Percentiles rank a stretch among this genome's conserved stretches.
phyloP scores from a whole-genome alignment of 164 flowering plant species.

The Magnolia kwangsiensis region DNA sequence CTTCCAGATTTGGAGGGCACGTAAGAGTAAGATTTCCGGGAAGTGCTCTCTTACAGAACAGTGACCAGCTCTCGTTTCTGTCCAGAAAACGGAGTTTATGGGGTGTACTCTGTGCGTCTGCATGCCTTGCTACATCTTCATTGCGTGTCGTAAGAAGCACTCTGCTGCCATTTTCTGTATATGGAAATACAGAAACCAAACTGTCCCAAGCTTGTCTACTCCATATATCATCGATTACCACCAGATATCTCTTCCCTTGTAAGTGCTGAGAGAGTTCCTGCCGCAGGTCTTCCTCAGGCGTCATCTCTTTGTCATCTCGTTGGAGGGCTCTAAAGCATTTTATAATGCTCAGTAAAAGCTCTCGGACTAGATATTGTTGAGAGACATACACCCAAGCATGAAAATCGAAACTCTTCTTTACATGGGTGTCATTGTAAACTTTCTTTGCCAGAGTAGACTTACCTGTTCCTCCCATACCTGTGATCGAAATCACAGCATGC shows the following conservation, averaged over 20 bases:
- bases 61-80: neutral
- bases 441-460: slow-evolving; percentile 22
- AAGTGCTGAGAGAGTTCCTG: neutral
- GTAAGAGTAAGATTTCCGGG: neutral
- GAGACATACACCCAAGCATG: slow-evolving; percentile 19
- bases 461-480: slow-evolving; percentile 20
- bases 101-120: neutral
- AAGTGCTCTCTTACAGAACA: neutral
- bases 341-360: neutral
- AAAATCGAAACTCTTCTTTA: slow-evolving; percentile 6
- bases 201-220: neutral
- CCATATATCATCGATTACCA: slow-evolving; percentile 8
- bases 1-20: neutral
- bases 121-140: neutral
- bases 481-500: slow-evolving; percentile 2
- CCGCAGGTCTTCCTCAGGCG: neutral
- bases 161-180: slow-evolving; percentile 6
- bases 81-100: neutral
- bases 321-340: neutral
- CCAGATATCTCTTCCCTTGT: slow-evolving; percentile 1
- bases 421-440: neutral
- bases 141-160: slow-evolving; percentile 7
- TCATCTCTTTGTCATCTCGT: neutral
- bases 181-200: neutral
- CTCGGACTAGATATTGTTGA: neutral